These are phyloP conservation scores for Schwanniomyces pseudopolymorphus DNA, from an alignment of 805 yeast genomes.

Conservation along the genomic window DNA sequence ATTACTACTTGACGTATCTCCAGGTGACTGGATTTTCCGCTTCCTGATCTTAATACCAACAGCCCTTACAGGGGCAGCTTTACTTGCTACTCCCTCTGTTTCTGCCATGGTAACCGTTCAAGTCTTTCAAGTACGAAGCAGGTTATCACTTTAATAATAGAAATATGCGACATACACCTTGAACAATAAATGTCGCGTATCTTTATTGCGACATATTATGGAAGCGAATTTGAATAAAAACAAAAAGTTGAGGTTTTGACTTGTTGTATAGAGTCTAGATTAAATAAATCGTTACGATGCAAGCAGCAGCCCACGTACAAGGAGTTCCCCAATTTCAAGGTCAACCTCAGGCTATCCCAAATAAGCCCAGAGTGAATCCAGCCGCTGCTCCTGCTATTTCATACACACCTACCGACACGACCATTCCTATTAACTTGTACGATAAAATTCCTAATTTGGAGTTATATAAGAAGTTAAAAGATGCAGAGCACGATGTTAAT, in stretches of 20 bases:
- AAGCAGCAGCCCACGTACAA: conserved; percentile 17
- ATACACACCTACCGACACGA: conserved; percentile 43
- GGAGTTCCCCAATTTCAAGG: conserved; percentile 8
- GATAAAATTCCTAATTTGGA: conserved; percentile 65
- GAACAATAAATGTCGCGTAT: neutral
- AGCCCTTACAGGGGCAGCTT: neutral
- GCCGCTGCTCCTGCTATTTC: conserved; percentile 38
- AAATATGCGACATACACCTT: neutral
- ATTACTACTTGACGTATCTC: conserved; percentile 3
- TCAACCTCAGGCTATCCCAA: conserved; percentile 3
- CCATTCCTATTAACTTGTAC: conserved; percentile 37
- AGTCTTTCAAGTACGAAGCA: neutral
- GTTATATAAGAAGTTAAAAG: conserved; percentile 65
- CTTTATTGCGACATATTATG: neutral
- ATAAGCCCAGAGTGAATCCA: conserved; percentile 30
- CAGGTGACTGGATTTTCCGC: conserved; percentile 14
- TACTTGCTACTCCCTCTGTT: neutral
- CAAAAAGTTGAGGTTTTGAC: neutral
- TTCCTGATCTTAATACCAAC: conserved; percentile 16
- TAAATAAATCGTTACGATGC: conserved; percentile 3
- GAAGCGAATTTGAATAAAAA: neutral
- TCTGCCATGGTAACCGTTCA: conserved; percentile 8
- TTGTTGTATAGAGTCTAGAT: neutral
- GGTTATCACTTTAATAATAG: neutral
- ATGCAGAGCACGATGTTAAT: conserved; percentile 82